These are phyloP conservation scores for Cladobotryum protrusum DNA, from an alignment of 2,329 filamentous ascomycete species.

Conservation along the genomic window DNA sequence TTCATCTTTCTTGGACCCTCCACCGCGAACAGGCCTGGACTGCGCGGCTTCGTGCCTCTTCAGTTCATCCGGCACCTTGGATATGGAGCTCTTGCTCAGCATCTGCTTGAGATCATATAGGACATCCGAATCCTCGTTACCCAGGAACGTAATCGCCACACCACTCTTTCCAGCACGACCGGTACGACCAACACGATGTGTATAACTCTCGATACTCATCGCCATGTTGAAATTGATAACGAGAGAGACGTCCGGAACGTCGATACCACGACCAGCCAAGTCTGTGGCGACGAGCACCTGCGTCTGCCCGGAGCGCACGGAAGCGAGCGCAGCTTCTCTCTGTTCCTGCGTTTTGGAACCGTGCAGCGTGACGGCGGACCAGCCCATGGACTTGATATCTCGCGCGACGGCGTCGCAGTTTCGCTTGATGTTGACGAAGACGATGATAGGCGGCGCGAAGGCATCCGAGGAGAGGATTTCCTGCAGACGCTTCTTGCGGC, in stretches of 20 bases:
- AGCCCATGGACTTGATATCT: constrained; percentile 92
- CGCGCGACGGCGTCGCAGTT: constrained; percentile 94
- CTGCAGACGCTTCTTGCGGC: constrained; percentile 89
- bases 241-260: constrained; percentile 86
- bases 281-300: constrained; percentile 94
- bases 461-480: constrained; percentile 79
- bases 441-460: constrained; percentile 87
- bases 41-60: constrained; percentile 87
- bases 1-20: constrained; percentile 25
- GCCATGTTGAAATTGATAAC: constrained; percentile 99
- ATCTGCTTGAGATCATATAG: constrained; percentile 96
- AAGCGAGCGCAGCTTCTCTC: constrained; percentile 83
- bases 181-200: constrained; percentile 92
- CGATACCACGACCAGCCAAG: constrained; percentile 93
- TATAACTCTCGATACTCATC: constrained; percentile 85
- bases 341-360: constrained; percentile 97
- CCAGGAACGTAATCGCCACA: constrained; percentile 93
- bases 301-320: constrained; percentile 72
- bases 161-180: constrained; percentile 96
- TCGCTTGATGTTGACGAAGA: constrained; percentile 99
- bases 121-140: constrained; percentile 81
- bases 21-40: constrained; percentile 56
- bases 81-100: constrained; percentile 82
- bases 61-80: constrained; percentile 85
- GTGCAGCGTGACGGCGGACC: constrained; percentile 83